These are phyloP conservation scores for Elsinoe australis DNA, from an alignment of 2,329 filamentous ascomycete genomes.

Conservation along the genomic window DNA sequence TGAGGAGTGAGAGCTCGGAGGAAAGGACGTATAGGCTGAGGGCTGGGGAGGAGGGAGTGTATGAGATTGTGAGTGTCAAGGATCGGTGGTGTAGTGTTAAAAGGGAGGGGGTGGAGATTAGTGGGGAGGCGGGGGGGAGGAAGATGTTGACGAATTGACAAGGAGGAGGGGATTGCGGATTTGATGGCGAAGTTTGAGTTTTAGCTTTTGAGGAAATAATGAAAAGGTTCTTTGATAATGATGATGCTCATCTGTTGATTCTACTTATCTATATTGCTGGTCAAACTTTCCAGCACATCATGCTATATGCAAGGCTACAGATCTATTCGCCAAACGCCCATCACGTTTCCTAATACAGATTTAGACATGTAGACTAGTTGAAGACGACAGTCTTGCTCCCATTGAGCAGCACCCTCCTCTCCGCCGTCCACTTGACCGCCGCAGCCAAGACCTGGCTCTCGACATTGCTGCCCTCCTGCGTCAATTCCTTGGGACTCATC, in stretches of 20 bases:
- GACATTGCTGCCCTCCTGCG: constrained; percentile 73
- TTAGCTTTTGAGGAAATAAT: no score
- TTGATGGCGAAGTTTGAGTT: no score
- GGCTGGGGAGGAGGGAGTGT: constrained; percentile 89
- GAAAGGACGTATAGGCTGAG: constrained; percentile 74
- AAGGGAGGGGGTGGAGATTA: constrained; percentile 51
- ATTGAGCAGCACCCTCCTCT: constrained; percentile 70
- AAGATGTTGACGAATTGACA: constrained; percentile 32
- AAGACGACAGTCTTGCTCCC: constrained; percentile 76
- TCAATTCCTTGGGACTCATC: constrained; percentile 66
- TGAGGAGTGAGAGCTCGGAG: constrained; percentile 75
- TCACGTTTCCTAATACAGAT: no score
- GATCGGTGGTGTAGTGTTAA: constrained; percentile 87
- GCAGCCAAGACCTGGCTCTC: constrained; percentile 76
- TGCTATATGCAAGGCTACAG: no score
- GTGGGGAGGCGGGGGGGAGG: constrained; percentile 23
- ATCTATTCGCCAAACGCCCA: no score
- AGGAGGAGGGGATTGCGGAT: constrained; percentile 14
- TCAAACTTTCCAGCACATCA: no score
- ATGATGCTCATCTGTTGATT: no score
- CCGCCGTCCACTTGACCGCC: constrained; percentile 76
- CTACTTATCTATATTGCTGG: no score
- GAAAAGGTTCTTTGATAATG: no score
- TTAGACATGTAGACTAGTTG: no score
- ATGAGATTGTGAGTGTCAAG: constrained; percentile 94